A percentile compares a stretch with the other conserved stretches of the same genome.
Conservation (phyloP, 2,329 filamentous ascomycete species). For the Talaromyces piceae region DNA sequence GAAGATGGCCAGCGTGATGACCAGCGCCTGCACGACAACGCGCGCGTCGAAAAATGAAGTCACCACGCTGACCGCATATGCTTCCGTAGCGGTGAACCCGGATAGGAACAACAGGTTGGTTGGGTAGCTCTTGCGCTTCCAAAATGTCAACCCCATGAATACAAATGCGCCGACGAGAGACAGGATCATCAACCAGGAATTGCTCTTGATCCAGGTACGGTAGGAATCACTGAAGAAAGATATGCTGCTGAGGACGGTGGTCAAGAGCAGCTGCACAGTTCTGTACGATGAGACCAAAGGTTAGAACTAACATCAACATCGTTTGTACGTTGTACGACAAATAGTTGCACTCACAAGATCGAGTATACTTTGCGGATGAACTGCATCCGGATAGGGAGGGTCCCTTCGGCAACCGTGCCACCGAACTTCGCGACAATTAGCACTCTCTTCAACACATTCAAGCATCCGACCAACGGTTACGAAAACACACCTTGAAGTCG, state of each 20-base stretch:
- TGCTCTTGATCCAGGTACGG: constrained; percentile 76
- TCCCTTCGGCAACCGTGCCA: constrained; percentile 85
- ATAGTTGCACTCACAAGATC: constrained; percentile 57
- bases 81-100: constrained; percentile 84
- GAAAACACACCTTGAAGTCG: constrained; percentile 73
- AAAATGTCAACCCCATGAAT: constrained; percentile 83
- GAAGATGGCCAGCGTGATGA: constrained; percentile 69
- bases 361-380: constrained; percentile 97
- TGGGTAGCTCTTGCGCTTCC: constrained; percentile 93
- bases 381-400: constrained; percentile 91
- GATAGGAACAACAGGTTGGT: constrained; percentile 88
- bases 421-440: constrained; percentile 59
- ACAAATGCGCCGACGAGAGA: constrained; percentile 77
- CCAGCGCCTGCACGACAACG: constrained; percentile 82
- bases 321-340: not conserved
- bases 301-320: not conserved
- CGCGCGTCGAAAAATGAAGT: constrained; percentile 79
- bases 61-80: constrained; percentile 86
- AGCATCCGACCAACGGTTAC: not conserved
- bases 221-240: constrained; percentile 79
- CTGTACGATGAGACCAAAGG: constrained; percentile 27
- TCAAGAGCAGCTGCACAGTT: constrained; percentile 85
- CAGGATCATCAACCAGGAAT: constrained; percentile 76
- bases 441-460: constrained; percentile 5
- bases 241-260: constrained; percentile 68